Evolutionary conservation across 805 yeast genomes (phyloP), one percentile per base, ranked within the genome.

Genomic region (Metschnikowia cubensis): DNA sequence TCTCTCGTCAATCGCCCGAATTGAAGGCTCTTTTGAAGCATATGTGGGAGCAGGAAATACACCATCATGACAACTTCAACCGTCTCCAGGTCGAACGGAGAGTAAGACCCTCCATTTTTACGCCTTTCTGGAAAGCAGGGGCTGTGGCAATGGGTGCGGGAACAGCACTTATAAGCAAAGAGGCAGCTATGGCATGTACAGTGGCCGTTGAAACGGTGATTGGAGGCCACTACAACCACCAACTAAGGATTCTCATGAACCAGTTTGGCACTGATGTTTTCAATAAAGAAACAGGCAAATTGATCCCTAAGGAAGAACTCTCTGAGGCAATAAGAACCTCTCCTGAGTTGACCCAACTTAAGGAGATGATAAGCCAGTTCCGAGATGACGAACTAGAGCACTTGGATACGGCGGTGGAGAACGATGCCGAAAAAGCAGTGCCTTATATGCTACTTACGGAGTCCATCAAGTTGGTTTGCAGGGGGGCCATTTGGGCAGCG

Each of bases 121-220:
- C 98, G 0, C 99, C 99, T 1, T 60, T 89, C 1, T 94, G 99
- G 99, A 90, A 87, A 64, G 67, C 80, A 0, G 98, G 97, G 3
- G 98, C 99, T 0, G 75, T 86, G 45, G 83, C 84, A 0, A 75
- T 94, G 73, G 99, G 99, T 3, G 81, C 82, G 1, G 86, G 84
- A 1, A 94, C 98, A 0, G 97, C 96, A 0, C 59, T 87, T 48
- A 68, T 90, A 54, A 85, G 97, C 15, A 89, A 89, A 62, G 97
- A 92, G 64, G 97, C 96, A 2, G 98, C 99, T 2, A 94, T 94
- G 99, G 98, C 99, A 1, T 94, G 99, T 66, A 94, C 99, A 0
- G 98, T 91, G 52, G 98, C 98, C 0, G 98, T 94, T 1, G 99
- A 94, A 68, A 94, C 99, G 0, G 98, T 94, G 5, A 94, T 94